Evolutionary conservation across 2,329 filamentous ascomycete genomes (phyloP), one percentile per base, ranked within the genome.

Genomic region (Sporothrix pseudoabietina): DNA sequence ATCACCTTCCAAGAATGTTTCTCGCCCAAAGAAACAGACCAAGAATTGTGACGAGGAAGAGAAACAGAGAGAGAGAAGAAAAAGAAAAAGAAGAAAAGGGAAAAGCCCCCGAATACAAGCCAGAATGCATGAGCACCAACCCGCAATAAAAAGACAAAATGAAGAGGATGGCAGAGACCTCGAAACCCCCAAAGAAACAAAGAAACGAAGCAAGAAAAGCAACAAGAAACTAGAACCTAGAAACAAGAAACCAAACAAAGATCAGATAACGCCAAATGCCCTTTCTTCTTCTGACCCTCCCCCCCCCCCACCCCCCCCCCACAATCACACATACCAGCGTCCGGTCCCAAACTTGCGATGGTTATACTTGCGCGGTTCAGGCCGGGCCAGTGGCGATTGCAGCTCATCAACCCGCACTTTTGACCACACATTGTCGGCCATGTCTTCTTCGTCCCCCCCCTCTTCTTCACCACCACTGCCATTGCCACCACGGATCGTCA

Each of bases 191-290:
- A 35, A 35, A 39, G n/a, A 66, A 26, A 8, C 9, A 30, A 65
- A 65, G n/a, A 30, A 52, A 52, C 19, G 22, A 32, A 32, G 12
- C 22, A 49, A n/a, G 26, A 52, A 52, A 52, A 68, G 4, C 22
- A 26, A 35, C 32, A 14, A 52, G 22, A 26, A 49, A 52, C 12
- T 2, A 68, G 41, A 5, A 68, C 12, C 12, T 22, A 47, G 52
- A 9, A 9, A 65, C 26, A 68, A 16, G 44, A 32, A 49, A 49
- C 22, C 41, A 68, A 32, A 16, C 65, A 52, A 35, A 35, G 65
- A 30, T 52, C 26, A 32, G 41, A 52, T 68, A 52, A 68, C 44
- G 65, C 65, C 65, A 35, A 14, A 68, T 69, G 66, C 66, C 16
- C 47, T 55, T 8, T 22, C 47, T 14, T 54, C 44, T 19, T 14